These are phyloP conservation scores for Boechera divaricarpa DNA, from an alignment of 345 rosid species.

Conservation along the genomic window DNA sequence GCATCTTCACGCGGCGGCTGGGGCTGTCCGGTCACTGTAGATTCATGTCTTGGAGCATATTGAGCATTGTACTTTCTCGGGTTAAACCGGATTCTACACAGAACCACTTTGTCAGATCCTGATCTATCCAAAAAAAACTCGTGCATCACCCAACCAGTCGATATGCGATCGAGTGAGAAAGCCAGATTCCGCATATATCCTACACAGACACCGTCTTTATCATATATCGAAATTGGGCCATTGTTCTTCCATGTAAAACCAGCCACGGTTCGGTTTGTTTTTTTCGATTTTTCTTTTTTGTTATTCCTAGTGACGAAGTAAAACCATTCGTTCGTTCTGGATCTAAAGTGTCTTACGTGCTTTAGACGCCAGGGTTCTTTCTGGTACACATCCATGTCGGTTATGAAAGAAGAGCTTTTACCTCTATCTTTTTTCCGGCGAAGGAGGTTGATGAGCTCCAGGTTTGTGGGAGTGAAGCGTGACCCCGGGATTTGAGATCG, in stretches of 20 bases:
- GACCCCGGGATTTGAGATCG: not conserved
- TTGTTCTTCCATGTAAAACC: slow-evolving; percentile 15
- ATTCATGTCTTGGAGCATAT: slow-evolving; percentile 20
- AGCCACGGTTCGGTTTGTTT: not conserved
- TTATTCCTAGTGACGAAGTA: slow-evolving; percentile 6
- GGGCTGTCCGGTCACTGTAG: not conserved
- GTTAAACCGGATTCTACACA: slow-evolving; percentile 11
- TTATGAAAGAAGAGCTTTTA: not conserved
- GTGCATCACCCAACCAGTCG: slow-evolving; percentile 28
- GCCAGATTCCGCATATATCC: not conserved
- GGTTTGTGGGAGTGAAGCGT: not conserved
- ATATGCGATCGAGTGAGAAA: not conserved
- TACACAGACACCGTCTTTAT: not conserved
- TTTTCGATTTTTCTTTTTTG: too few species aligned
- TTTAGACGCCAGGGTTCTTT: slow-evolving; percentile 31
- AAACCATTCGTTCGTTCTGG: slow-evolving; percentile 4
- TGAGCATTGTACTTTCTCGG: not conserved
- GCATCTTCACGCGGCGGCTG: not conserved
- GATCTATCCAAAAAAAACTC: slow-evolving; percentile 19
- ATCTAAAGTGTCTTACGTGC: slow-evolving; percentile 19
- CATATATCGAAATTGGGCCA: not conserved
- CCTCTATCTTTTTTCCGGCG: not conserved
- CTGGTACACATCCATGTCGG: slow-evolving; percentile 13
- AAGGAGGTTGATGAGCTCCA: slow-evolving; percentile 19
- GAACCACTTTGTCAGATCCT: not conserved